These are phyloP conservation scores for Phylloporus sp. DNA, from an alignment of 1,284 basidiomycete species.

Conservation along the genomic window DNA sequence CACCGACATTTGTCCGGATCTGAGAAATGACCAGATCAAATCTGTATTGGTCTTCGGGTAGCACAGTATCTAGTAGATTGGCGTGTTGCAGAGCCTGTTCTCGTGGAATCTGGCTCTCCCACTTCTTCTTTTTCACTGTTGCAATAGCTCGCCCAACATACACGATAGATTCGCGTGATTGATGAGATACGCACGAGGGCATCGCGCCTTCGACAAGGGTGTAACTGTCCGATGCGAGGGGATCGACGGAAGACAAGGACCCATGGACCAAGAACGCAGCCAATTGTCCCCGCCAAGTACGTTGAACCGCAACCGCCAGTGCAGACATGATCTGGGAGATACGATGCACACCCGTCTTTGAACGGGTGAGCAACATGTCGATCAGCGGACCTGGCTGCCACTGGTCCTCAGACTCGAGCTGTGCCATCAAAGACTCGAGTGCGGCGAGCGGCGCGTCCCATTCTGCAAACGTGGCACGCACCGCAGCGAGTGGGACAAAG, in stretches of 20 bases:
- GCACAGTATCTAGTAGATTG: slow-evolving; percentile 65
- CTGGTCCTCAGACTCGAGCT: slow-evolving; percentile 60
- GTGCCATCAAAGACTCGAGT: slow-evolving; percentile 67
- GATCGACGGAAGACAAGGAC: slow-evolving; percentile 64
- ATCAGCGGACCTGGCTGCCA: slow-evolving; percentile 82
- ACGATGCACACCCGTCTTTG: slow-evolving; percentile 78
- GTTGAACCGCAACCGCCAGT: slow-evolving; percentile 76
- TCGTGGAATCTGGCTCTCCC: slow-evolving; percentile 78
- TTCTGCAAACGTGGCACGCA: slow-evolving; percentile 81
- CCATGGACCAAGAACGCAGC: slow-evolving; percentile 83
- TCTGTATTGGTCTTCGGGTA: slow-evolving; percentile 77
- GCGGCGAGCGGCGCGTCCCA: slow-evolving; percentile 86
- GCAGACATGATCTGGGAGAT: slow-evolving; percentile 74
- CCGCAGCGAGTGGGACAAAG: slow-evolving; percentile 83
- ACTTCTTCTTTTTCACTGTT: slow-evolving; percentile 82
- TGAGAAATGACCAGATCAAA: slow-evolving; percentile 78
- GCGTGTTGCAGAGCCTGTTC: slow-evolving; percentile 71
- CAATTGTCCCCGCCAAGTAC: slow-evolving; percentile 81
- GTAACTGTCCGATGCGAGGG: slow-evolving; percentile 64
- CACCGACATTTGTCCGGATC: slow-evolving; percentile 78
- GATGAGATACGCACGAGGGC: slow-evolving; percentile 75
- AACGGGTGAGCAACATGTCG: slow-evolving; percentile 73
- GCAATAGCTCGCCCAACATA: slow-evolving; percentile 90
- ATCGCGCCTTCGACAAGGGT: slow-evolving; percentile 68
- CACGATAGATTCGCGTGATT: slow-evolving; percentile 80